Base-by-base conservation (phyloP, 495 filamentous ascomycete species). In the Xeromyces bisporus region DNA sequence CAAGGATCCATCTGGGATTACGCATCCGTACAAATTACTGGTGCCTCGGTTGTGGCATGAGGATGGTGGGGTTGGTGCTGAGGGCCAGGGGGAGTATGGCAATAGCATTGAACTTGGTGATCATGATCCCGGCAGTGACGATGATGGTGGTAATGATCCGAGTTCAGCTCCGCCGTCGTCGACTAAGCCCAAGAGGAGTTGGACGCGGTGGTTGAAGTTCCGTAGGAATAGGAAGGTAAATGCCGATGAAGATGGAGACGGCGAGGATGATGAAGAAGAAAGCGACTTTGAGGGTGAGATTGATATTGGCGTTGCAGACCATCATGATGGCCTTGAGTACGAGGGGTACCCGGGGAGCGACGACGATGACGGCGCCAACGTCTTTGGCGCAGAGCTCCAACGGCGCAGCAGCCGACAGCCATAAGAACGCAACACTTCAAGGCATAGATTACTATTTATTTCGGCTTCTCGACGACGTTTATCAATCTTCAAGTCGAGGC, bases 1-100 rank as follows among this genome's bases (percentile, higher is more conserved):
- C 16, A 67, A 69, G 35, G 82, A 96, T 43, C 89, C 91, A 0
- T 68, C 76, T 0, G 91, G 89, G n/a, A 78, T 77, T 40, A 97
- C 89, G 2, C 67, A 71, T 26, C 78, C 83, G 18, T 97, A 97
- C 48, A 66, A 85, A 13, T 51, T 96, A 15, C 67, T 94, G 0
- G 76, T 97, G 7, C 89, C 89, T 5, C 69, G 69, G 32, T 57
- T 97, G 15, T 52, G 52, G 32, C 73, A 21, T 21, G 20, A 21
- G 5, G 20, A 21, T 4, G 5, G 5, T 9, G 5, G 5, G 5
- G 20, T 21, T 21, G 5, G 9, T 21, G 9, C 20, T 9, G 20
- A 21, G n/a, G n/a, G n/a, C n/a, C n/a, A n/a, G n/a, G n/a, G n/a
- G n/a, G n/a, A n/a, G n/a, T n/a, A n/a, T n/a, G n/a, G n/a, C n/a